phyloP scores from a whole-genome alignment of 306 rosid species.

The Glycine latifolia region DNA sequence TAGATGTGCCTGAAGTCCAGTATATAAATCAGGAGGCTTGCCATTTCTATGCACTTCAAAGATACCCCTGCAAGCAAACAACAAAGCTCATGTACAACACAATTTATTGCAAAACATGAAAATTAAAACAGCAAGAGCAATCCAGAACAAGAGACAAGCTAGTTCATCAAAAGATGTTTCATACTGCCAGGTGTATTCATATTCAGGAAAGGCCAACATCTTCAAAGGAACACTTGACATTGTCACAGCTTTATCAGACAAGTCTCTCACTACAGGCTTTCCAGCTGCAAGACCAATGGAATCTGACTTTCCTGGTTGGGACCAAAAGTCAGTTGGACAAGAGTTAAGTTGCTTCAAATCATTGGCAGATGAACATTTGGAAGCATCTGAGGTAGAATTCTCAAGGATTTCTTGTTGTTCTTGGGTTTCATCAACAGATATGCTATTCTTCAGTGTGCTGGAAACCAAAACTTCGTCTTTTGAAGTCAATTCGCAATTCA shows the following conservation, averaged over 20 bases:
- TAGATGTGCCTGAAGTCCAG: slow-evolving; percentile 90
- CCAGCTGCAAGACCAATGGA: slow-evolving; percentile 48
- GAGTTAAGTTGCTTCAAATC: slow-evolving; percentile 52
- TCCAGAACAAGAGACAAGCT: slow-evolving; percentile 40
- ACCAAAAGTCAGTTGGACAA: slow-evolving; percentile 47
- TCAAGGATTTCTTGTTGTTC: slow-evolving; percentile 59
- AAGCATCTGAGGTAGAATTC: slow-evolving; percentile 52
- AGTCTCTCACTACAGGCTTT: slow-evolving; percentile 58
- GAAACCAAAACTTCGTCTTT: slow-evolving; percentile 59
- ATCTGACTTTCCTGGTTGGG: slow-evolving; percentile 56
- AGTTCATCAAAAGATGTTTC: slow-evolving; percentile 50
- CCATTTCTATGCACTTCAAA: slow-evolving; percentile 86
- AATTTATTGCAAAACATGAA: slow-evolving; percentile 33
- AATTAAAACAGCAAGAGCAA: slow-evolving; percentile 22
- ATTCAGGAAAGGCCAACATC: slow-evolving; percentile 75
- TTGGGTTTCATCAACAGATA: slow-evolving; percentile 55
- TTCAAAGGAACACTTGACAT: slow-evolving; percentile 53
- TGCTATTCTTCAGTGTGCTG: slow-evolving; percentile 56
- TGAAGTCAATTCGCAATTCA: slow-evolving; percentile 58
- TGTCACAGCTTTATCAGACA: slow-evolving; percentile 51
- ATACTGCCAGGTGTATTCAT: slow-evolving; percentile 91
- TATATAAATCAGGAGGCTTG: slow-evolving; percentile 61
- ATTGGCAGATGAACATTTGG: slow-evolving; percentile 48
- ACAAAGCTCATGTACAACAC: slow-evolving; percentile 39
- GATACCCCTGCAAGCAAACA: slow-evolving; percentile 73